Evolutionary conservation across 176 grass and related monocot species (phyloP), one percentile per base, ranked within the genome.

Genomic region (Puccinellia tenuiflora): DNA sequence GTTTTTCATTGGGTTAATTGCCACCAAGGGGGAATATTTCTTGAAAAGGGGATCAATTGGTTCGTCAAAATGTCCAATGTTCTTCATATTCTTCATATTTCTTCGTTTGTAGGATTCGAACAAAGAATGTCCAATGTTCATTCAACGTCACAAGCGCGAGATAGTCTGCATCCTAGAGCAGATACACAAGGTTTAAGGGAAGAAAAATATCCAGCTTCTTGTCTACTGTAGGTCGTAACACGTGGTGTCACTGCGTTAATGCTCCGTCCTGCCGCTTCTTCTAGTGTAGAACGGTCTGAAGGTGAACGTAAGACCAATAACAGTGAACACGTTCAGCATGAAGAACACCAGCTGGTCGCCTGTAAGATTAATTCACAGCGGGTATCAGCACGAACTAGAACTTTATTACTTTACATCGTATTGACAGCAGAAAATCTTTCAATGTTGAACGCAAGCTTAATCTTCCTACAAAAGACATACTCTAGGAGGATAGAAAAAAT

Each of bases 331-430:
- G 14, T 85, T 93, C 52, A 93, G 70, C 22, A 71, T 68, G 73
- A 93, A 93, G 79, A 93, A 90, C 50, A 93, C 82, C 73, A 90
- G 46, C 56, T 93, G 85, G 48, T 90, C 82, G 18, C 88, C 91
- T 93, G 91, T 67, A 76, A 80, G 38, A 69, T 79, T 31, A 20
- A 45, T 78, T 31, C 22, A 37, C 24, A 81, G 5, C n/a, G 48
- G 64, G 46, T 56, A 35, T 56, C 17, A 85, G 17, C 34, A 60
- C 14, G 73, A 33, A n/a, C 50, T 35, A 66, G 31, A 66, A 31
- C 7, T 66, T 65, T 61, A 61, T 28, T 29, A 61, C 3, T 31
- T n/a, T 45, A 78, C 55, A 79, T n/a, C 3, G 57, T 31, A 79
- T 47, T 61, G 52, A 38, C 8, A 38, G 7, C 2, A 46, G 20